Evolutionary conservation across 2,329 filamentous ascomycete genomes (phyloP).

Genomic region (Fusarium multiceps): DNA sequence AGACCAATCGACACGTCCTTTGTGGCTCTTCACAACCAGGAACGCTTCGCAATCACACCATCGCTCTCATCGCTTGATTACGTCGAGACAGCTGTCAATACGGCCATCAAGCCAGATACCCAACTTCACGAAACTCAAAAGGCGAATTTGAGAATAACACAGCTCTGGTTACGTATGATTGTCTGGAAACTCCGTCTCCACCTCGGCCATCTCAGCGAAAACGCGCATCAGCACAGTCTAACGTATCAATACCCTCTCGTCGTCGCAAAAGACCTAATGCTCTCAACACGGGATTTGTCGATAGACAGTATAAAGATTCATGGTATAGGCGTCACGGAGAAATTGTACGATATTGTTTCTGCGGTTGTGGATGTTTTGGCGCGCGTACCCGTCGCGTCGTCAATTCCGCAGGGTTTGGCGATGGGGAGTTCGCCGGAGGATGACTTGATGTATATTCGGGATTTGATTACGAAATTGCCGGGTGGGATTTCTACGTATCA

Average conservation of each 20-base stretch:
- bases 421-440: constrained; percentile 50
- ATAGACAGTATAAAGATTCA: constrained; percentile 56
- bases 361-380: constrained; percentile 59
- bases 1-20: constrained; percentile 56
- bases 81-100: constrained; percentile 53
- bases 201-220: constrained; percentile 54
- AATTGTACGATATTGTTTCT: constrained; percentile 59
- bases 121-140: constrained; percentile 57
- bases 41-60: constrained; percentile 48
- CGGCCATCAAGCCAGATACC: constrained; percentile 49
- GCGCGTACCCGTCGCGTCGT: constrained; percentile 51
- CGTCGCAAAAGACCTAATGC: constrained; percentile 54
- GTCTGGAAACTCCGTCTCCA: constrained; percentile 59
- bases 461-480: constrained; percentile 53
- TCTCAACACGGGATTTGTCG: constrained; percentile 54
- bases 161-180: constrained; percentile 59
- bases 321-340: constrained; percentile 60
- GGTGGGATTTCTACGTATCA: constrained; percentile 54
- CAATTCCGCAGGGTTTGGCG: constrained; percentile 40
- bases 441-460: constrained; percentile 53
- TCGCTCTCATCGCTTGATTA: constrained; percentile 50
- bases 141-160: constrained; percentile 57
- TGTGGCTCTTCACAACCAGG: constrained; percentile 55
- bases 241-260: constrained; percentile 58
- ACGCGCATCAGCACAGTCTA: constrained; percentile 49